Evolutionary conservation across 2,329 filamentous ascomycete species (phyloP), one percentile per base, ranked within the genome.

Genomic region (Lasiodiplodia citricola): DNA sequence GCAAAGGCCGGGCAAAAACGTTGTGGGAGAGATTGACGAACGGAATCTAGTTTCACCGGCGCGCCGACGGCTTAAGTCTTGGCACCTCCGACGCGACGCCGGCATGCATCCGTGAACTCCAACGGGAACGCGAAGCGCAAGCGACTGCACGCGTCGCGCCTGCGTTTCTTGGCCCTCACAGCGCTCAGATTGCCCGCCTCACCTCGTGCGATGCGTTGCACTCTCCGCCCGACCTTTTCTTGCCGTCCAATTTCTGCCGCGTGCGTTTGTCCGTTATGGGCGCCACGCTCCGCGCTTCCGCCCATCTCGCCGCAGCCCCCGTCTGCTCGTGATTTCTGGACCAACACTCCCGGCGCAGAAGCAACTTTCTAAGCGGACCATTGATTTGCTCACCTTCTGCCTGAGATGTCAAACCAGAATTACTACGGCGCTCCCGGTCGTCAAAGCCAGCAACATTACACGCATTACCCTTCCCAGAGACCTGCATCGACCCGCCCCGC

Each of bases 1-100:
- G 47, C 47, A 51, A 50, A 31, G 41, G 50, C 47, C 52, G 54
- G 65, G 60, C 60, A 64, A 64, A 64, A 64, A 64, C 60, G 60
- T 64, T 64, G 60, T 64, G 60, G 60, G 60, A 64, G 51, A 66
- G 64, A 66, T 66, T 66, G 64, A 57, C 64, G 64, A 66, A 28
- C 64, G 64, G 64, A 64, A 31, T 4, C 47, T 37, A 23, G 44
- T 64, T 64, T 64, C 51, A 21, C 60, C 60, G 60, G 51, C 37
- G 8, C n/a, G 60, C 60, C 60, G 60, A 52, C 25, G 28, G 18
- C 28, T 31, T 21, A 38, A 23, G 47, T 38, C 60, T 52, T 52
- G 44, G 60, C 44, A 52, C 14, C 4, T 35, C 25, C 60, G 44
- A 21, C 60, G 60, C 60, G 47, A 52, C 47, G 60, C 60, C 60